phyloP scores from a whole-genome alignment of 2,329 filamentous ascomycete genomes.

The Alternaria brassicae region DNA sequence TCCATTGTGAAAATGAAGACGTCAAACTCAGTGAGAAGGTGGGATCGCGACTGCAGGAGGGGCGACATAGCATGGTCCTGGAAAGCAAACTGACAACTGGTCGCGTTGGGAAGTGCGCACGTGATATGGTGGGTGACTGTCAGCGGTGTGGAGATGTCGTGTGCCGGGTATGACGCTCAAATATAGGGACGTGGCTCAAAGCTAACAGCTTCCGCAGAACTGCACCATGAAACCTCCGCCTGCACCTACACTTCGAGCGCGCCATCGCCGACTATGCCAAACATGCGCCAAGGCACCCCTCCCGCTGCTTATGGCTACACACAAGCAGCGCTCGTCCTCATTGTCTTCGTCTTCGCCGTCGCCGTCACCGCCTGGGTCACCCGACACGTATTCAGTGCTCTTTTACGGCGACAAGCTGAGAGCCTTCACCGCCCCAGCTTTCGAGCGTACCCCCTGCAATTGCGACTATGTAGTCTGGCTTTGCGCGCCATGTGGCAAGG shows the following conservation, averaged over 20 bases:
- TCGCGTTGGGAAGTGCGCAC: conserved; percentile 79
- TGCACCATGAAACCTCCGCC: conserved; percentile 86
- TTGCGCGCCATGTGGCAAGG: conserved; percentile 81
- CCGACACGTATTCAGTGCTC: conserved; percentile 24
- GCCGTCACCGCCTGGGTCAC: conserved; percentile 33
- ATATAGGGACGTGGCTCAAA: not conserved
- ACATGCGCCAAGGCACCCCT: conserved; percentile 78
- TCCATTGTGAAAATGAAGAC: conserved; percentile 80
- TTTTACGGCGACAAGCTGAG: conserved; percentile 24
- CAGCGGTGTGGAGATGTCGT: conserved; percentile 77
- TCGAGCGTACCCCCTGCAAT: conserved; percentile 64
- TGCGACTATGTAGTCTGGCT: conserved; percentile 76
- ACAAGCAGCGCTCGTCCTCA: conserved; percentile 28
- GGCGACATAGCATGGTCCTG: conserved; percentile 21
- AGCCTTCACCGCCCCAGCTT: conserved; percentile 57
- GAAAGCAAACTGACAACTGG: conserved; percentile 60
- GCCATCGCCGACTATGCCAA: conserved; percentile 81
- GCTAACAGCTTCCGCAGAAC: conserved; percentile 66
- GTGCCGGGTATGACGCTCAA: conserved; percentile 71
- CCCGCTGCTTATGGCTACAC: conserved; percentile 54
- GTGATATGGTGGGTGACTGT: conserved; percentile 86
- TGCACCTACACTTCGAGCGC: conserved; percentile 69
- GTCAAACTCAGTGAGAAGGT: conserved; percentile 62
- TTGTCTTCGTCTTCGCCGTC: conserved; percentile 30
- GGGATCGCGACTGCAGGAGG: conserved; percentile 44